These are phyloP conservation scores for Aquanectria penicillioides DNA, from an alignment of 2,329 filamentous ascomycete species.

Conservation along the genomic window DNA sequence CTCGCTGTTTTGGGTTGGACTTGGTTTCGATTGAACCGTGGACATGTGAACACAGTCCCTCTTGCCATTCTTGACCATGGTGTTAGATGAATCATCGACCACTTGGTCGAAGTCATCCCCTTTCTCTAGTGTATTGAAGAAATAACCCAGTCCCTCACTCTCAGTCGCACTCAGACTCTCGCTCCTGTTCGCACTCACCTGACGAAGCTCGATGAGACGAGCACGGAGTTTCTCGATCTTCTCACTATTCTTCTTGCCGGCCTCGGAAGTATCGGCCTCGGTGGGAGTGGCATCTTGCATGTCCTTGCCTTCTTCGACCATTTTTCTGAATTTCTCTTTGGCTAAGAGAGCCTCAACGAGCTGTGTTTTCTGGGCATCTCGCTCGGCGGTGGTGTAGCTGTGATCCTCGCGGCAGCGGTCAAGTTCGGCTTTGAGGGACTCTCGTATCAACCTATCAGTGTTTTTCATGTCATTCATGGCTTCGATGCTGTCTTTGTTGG, in stretches of 20 bases:
- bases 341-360: constrained; percentile 68
- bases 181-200: constrained; percentile 58
- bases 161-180: neutral
- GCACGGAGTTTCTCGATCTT: constrained; percentile 68
- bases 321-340: constrained; percentile 68
- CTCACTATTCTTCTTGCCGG: constrained; percentile 56
- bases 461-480: constrained; percentile 68
- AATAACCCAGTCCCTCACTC: neutral
- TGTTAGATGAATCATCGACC: constrained; percentile 2
- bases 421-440: constrained; percentile 68
- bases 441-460: constrained; percentile 67
- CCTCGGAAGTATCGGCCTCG: constrained; percentile 48
- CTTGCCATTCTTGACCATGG: too few relatives aligned
- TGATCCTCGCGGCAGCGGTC: constrained; percentile 63
- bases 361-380: constrained; percentile 67
- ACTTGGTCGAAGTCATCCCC: constrained; percentile 24
- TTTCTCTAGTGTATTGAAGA: too few relatives aligned
- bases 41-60: too few relatives aligned
- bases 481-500: constrained; percentile 63
- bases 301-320: constrained; percentile 59
- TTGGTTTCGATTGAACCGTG: too few relatives aligned
- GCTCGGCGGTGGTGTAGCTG: constrained; percentile 59
- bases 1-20: too few relatives aligned
- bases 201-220: constrained; percentile 65
- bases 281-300: constrained; percentile 51